Evolutionary conservation across 768 basidiomycete genomes (phyloP).

Genomic region (Gautieria morchelliformis): DNA sequence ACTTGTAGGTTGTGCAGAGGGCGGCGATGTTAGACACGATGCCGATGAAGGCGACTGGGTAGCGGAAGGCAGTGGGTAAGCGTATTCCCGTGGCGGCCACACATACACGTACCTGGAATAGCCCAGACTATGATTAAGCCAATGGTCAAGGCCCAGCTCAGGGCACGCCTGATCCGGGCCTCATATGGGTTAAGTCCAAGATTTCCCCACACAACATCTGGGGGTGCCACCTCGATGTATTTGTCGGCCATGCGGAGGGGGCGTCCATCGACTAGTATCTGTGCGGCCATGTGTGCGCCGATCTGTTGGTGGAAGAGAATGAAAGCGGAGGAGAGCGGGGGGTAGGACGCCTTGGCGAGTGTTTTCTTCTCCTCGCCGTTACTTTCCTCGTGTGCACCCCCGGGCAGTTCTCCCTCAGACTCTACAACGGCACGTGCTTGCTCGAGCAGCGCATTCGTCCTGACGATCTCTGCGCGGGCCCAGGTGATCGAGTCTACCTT

Average conservation of each 20-base stretch:
- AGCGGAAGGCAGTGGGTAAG: not conserved
- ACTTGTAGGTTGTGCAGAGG: constrained; percentile 52
- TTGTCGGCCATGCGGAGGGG: constrained; percentile 74
- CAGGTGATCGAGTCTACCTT: constrained; percentile 94
- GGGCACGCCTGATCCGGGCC: constrained; percentile 49
- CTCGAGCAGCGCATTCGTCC: constrained; percentile 43
- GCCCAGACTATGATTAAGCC: constrained; percentile 84
- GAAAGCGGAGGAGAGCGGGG: constrained; percentile 65
- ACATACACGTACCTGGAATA: constrained; percentile 39
- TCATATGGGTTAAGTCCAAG: constrained; percentile 87
- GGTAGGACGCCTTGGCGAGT: constrained; percentile 28
- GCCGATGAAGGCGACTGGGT: constrained; percentile 74
- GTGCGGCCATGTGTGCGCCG: constrained; percentile 79
- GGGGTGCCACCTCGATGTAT: constrained; percentile 75
- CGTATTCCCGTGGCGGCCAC: constrained; percentile 19
- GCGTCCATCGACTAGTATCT: constrained; percentile 66
- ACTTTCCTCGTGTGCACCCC: constrained; percentile 16
- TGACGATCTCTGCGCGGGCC: constrained; percentile 65
- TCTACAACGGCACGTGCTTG: constrained; percentile 30
- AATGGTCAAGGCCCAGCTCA: constrained; percentile 68
- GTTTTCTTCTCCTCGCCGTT: constrained; percentile 10
- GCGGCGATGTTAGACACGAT: constrained; percentile 69
- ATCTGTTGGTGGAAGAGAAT: constrained; percentile 90
- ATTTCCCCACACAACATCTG: constrained; percentile 90
- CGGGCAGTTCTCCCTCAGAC: constrained; percentile 6